Conservation (phyloP, 2,329 filamentous ascomycete genomes). For the Tolypocladium cylindrosporum region DNA sequence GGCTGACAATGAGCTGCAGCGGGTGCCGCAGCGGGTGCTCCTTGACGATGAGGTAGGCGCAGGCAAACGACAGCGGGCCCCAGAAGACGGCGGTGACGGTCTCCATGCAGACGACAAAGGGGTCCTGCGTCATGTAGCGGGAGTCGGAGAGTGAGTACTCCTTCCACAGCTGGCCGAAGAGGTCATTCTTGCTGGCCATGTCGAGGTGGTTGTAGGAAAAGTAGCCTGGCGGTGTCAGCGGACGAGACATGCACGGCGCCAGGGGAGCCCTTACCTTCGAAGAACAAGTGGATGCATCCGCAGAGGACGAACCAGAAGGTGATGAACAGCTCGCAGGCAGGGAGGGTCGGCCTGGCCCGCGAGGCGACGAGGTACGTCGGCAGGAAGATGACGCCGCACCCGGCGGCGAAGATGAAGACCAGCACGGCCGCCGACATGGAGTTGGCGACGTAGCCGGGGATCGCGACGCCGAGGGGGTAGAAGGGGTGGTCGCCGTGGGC, state of each 20-base stretch:
- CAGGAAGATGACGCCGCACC: conserved; percentile 46
- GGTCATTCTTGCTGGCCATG: conserved; percentile 27
- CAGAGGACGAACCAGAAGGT: conserved; percentile 71
- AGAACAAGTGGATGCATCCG: conserved; percentile 36
- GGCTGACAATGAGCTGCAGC: conserved; percentile 34
- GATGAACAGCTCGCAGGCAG: conserved; percentile 42
- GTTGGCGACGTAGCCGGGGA: conserved; percentile 58
- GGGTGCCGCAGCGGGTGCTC: conserved; percentile 36
- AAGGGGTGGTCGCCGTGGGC: conserved; percentile 46
- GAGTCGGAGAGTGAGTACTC: conserved; percentile 48
- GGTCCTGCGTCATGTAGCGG: conserved; percentile 41
- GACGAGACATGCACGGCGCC: too few species aligned
- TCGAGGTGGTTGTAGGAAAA: conserved; percentile 32
- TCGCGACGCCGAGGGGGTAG: conserved; percentile 54
- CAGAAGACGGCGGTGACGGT: conserved; percentile 40
- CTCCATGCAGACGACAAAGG: conserved; percentile 48
- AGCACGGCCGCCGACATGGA: conserved; percentile 48
- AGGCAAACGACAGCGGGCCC: conserved; percentile 41
- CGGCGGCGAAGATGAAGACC: conserved; percentile 47
- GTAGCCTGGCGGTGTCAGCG: conserved; percentile 27
- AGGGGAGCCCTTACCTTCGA: conserved; percentile 22
- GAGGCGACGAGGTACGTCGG: conserved; percentile 44
- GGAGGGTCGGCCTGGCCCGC: conserved; percentile 40
- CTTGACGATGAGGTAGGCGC: conserved; percentile 32
- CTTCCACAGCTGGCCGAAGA: conserved; percentile 47